These are phyloP conservation scores for Musa itinerans DNA, from an alignment of 176 grass and related monocot species.

Conservation along the genomic window DNA sequence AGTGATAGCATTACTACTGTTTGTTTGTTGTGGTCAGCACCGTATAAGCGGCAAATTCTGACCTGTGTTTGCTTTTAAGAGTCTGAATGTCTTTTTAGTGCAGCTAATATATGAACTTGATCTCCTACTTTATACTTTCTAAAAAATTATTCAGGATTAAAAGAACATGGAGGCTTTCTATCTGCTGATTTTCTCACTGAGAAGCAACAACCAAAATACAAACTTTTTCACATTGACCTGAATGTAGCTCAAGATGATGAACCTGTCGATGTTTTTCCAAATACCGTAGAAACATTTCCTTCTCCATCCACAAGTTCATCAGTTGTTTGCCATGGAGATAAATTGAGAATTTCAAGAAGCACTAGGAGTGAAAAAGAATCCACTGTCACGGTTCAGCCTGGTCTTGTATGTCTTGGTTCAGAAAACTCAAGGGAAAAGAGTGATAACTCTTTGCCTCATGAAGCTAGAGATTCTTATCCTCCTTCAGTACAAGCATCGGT, in stretches of 20 bases:
- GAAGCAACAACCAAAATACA: constrained; percentile 29
- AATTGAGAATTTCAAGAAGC: constrained; percentile 30
- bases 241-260: constrained; percentile 75
- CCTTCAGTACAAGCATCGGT: constrained; percentile 14
- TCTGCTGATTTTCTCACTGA: constrained; percentile 24
- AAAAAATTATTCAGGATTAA: constrained; percentile 28
- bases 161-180: constrained; percentile 28
- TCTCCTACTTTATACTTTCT: too few species aligned
- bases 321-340: constrained; percentile 18
- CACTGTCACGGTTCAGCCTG: constrained; percentile 25
- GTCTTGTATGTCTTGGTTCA: constrained; percentile 21
- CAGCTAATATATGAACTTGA: too few species aligned
- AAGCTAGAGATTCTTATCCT: constrained; percentile 11
- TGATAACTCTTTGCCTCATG: constrained; percentile 19
- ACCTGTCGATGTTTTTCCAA: constrained; percentile 3
- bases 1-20: neutral
- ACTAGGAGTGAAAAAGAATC: constrained; percentile 46
- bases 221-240: constrained; percentile 54
- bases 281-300: constrained; percentile 17
- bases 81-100: too few species aligned
- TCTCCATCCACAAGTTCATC: constrained; percentile 29
- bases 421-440: constrained; percentile 22
- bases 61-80: neutral
- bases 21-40: neutral
- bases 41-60: neutral